phyloP scores from a whole-genome alignment of 2,329 filamentous ascomycete species.

The Penicillium sp. region DNA sequence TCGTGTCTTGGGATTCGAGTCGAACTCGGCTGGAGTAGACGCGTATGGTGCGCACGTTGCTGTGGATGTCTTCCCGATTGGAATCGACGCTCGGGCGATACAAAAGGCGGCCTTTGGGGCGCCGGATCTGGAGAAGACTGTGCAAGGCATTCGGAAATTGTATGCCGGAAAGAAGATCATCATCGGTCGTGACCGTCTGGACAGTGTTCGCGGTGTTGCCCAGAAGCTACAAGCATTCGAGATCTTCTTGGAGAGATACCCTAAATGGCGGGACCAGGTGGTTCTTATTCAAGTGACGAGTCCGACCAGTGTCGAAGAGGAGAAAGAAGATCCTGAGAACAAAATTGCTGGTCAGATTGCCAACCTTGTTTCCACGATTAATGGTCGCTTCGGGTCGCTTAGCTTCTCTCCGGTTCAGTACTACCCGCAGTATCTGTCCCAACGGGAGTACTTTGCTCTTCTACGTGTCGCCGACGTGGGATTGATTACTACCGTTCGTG shows the following conservation, averaged over 20 bases:
- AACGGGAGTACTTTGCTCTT: conserved; percentile 93
- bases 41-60: conserved; percentile 88
- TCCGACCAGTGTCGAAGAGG: conserved; percentile 78
- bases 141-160: conserved; percentile 72
- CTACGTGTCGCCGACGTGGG: conserved; percentile 88
- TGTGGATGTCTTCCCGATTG: conserved; percentile 92
- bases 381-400: conserved; percentile 85
- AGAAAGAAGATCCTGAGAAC: conserved; percentile 75
- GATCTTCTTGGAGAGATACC: conserved; percentile 85
- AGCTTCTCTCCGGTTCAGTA: conserved; percentile 91
- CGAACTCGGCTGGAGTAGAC: conserved; percentile 82
- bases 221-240: conserved; percentile 96
- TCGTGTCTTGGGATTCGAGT: conserved; percentile 86
- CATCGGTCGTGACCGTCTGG: conserved; percentile 90
- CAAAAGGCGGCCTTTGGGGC: conserved; percentile 75
- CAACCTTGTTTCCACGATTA: conserved; percentile 88
- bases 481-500: conserved; percentile 91
- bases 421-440: conserved; percentile 89
- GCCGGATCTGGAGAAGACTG: conserved; percentile 72
- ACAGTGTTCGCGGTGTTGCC: conserved; percentile 90
- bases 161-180: conserved; percentile 95
- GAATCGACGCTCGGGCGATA: conserved; percentile 85
- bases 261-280: conserved; percentile 89
- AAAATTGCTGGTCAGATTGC: conserved; percentile 89
- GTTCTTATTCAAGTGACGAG: conserved; percentile 95